These are phyloP conservation scores for Alisma plantagoaquatica DNA, from an alignment of 106 monocot genomes.

Conservation along the genomic window DNA sequence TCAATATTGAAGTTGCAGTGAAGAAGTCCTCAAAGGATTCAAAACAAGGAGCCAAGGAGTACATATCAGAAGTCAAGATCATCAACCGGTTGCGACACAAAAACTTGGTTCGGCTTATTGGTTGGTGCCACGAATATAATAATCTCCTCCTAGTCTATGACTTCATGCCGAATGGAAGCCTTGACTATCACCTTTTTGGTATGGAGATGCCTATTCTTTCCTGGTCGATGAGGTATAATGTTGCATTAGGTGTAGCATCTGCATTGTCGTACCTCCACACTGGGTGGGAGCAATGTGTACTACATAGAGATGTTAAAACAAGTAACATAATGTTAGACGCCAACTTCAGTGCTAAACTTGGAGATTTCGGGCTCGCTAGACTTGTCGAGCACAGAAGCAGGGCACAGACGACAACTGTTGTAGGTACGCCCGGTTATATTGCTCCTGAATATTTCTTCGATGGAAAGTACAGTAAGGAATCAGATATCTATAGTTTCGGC, in stretches of 20 bases:
- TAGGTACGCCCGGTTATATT: slow-evolving; percentile 5
- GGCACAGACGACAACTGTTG: slow-evolving; percentile 4
- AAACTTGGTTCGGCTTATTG: slow-evolving; percentile 7
- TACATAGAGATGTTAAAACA: slow-evolving; percentile 9
- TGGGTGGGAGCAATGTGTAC: slow-evolving; percentile 11
- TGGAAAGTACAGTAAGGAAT: slow-evolving; percentile 6
- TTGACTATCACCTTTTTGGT: slow-evolving; percentile 7
- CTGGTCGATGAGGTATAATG: slow-evolving; percentile 3
- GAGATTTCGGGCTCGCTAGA: slow-evolving; percentile 9
- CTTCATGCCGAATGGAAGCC: no score
- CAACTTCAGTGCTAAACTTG: slow-evolving; percentile 8
- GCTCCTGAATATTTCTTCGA: no score
- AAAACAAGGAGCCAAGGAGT: slow-evolving; percentile 6
- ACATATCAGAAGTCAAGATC: slow-evolving; percentile 7
- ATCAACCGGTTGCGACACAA: slow-evolving; percentile 11
- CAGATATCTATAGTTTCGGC: slow-evolving; percentile 6
- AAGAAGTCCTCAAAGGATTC: slow-evolving; percentile 6
- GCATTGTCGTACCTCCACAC: slow-evolving; percentile 1
- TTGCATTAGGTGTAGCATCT: no score
- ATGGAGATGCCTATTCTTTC: neutral
- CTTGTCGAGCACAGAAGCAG: slow-evolving; percentile 3
- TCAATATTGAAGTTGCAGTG: slow-evolving; percentile 5
- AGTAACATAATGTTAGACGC: slow-evolving; percentile 8
- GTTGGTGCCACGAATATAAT: slow-evolving; percentile 11
- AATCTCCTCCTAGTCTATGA: no score